phyloP scores from a whole-genome alignment of 1,284 basidiomycete genomes.

The Coniferiporia sulphurascens region DNA sequence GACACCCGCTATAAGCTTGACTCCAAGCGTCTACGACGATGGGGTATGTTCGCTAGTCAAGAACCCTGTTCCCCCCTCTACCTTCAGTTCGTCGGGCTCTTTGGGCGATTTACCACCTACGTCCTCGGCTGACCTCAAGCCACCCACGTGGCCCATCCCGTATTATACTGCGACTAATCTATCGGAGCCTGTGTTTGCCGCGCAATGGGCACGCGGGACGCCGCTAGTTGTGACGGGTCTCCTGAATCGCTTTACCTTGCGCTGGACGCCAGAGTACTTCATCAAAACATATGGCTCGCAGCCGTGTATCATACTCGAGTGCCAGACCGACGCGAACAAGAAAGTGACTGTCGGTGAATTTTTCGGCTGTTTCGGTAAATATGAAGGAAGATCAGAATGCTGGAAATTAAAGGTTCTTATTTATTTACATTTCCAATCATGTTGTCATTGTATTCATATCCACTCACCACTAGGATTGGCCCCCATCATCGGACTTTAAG shows the following conservation, averaged over 20 bases:
- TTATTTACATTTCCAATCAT: background rate
- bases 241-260: constrained; percentile 52
- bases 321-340: constrained; percentile 64
- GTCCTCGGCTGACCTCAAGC: constrained; percentile 18
- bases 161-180: constrained; percentile 49
- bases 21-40: constrained; percentile 8
- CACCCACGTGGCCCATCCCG: constrained; percentile 42
- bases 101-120: constrained; percentile 14
- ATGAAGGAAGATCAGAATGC: constrained; percentile 47
- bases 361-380: constrained; percentile 74
- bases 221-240: constrained; percentile 74
- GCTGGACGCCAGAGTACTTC: constrained; percentile 84
- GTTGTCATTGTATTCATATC: background rate
- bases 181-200: constrained; percentile 57
- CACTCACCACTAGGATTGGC: constrained; percentile 74
- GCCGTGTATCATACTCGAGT: constrained; percentile 73
- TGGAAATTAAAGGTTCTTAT: constrained; percentile 78
- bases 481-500: constrained; percentile 80
- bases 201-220: constrained; percentile 67
- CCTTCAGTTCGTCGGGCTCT: constrained; percentile 18
- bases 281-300: constrained; percentile 63
- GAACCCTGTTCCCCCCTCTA: constrained; percentile 9
- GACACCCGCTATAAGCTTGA: background rate
- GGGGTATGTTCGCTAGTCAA: constrained; percentile 10
- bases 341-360: constrained; percentile 71